A percentile compares a stretch with the other conserved stretches of the same genome.
Evolutionary conservation across 345 rosid genomes (phyloP).

Genomic region (Ricinus communis): DNA sequence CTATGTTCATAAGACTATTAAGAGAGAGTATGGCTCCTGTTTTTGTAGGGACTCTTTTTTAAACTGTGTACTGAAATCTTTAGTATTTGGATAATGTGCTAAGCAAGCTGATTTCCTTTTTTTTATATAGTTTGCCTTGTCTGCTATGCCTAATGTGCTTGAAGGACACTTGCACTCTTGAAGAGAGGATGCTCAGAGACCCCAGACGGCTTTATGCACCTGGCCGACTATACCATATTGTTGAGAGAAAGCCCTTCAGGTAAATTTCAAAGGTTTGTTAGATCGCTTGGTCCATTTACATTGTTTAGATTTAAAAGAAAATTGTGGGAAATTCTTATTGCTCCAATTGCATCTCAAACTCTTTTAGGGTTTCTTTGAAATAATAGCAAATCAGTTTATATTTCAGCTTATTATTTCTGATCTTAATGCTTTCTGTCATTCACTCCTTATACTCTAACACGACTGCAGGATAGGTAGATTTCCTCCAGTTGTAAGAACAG

Average conservation of each 20-base stretch:
- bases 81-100: slow-evolving; percentile 2
- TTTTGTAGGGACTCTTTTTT: neutral
- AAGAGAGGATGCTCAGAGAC: slow-evolving; percentile 81
- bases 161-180: slow-evolving; percentile 88
- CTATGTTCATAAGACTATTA: neutral
- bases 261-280: no score
- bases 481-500: slow-evolving; percentile 95
- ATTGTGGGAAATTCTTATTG: no score
- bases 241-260: slow-evolving; percentile 84
- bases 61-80: neutral
- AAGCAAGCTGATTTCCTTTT: slow-evolving; percentile 19
- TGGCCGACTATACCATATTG: slow-evolving; percentile 88
- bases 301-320: no score
- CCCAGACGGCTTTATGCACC: slow-evolving; percentile 89
- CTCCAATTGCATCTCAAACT: no score
- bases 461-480: slow-evolving; percentile 70
- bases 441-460: no score
- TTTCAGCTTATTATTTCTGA: no score
- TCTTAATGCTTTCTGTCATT: no score
- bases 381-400: no score
- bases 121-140: slow-evolving; percentile 81
- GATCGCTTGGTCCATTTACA: no score
- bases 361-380: no score
- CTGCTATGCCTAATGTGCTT: slow-evolving; percentile 77
- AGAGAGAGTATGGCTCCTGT: neutral